Conservation (phyloP, 129 eudicot genomes). For the Chrysanthemum seticuspe region DNA sequence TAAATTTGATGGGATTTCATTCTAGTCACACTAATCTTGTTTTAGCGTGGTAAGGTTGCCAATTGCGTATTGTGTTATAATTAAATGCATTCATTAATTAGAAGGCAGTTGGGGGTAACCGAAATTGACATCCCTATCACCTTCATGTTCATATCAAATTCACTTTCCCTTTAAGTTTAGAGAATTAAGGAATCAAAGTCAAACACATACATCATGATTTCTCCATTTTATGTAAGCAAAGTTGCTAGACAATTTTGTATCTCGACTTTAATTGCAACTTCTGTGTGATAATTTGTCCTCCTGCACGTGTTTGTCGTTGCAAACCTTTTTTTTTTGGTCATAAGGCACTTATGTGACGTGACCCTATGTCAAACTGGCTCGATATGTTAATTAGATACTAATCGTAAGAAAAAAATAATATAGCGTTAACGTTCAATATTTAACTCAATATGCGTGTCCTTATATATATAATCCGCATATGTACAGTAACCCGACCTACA, state of each 20-base stretch:
- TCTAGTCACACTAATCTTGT: conserved; percentile 28
- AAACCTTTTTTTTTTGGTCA: too few species aligned
- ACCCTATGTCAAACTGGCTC: too few species aligned
- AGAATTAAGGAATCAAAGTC: background rate
- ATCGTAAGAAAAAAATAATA: too few species aligned
- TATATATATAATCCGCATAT: too few species aligned
- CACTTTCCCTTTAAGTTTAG: background rate
- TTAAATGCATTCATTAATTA: conserved; percentile 23
- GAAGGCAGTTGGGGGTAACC: conserved; percentile 28
- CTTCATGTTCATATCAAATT: conserved; percentile 28
- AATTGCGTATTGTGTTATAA: conserved; percentile 28
- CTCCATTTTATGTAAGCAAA: background rate
- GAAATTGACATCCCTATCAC: conserved; percentile 13
- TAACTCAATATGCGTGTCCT: too few species aligned
- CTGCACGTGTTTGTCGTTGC: too few species aligned
- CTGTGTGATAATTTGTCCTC: background rate
- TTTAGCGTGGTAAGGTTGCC: conserved; percentile 23
- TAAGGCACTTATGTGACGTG: too few species aligned
- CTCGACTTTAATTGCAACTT: too few species aligned
- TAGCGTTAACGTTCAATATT: too few species aligned
- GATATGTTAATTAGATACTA: too few species aligned
- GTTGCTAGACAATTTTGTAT: background rate
- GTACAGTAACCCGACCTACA: too few species aligned
- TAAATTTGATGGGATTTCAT: too few species aligned
- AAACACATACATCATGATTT: background rate